These are phyloP conservation scores for Candida khao-thaluensis DNA, from an alignment of 805 yeast genomes.

Conservation along the genomic window DNA sequence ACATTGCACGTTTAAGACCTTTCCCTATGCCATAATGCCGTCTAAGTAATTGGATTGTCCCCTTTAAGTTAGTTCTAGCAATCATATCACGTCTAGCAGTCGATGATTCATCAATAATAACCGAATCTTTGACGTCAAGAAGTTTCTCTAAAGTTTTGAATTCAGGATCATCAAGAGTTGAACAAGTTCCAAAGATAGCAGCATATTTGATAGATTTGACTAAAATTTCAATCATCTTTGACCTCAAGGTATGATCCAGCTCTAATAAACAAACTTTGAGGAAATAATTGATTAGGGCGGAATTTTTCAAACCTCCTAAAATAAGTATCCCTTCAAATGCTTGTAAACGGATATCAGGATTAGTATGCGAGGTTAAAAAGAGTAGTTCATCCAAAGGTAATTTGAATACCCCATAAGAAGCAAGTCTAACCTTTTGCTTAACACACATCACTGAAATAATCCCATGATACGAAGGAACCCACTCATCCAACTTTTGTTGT, in stretches of 20 bases:
- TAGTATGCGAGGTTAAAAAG: conserved; percentile 47
- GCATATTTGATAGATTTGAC: conserved; percentile 58
- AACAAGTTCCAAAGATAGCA: conserved; percentile 62
- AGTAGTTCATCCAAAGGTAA: conserved; percentile 56
- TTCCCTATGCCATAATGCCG: conserved; percentile 55
- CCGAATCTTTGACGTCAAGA: conserved; percentile 18
- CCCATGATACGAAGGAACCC: conserved; percentile 75
- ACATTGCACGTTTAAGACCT: conserved; percentile 59
- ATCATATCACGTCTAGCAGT: conserved; percentile 57
- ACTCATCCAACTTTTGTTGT: conserved; percentile 74
- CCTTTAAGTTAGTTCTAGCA: conserved; percentile 62
- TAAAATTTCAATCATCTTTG: conserved; percentile 48
- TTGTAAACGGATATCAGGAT: conserved; percentile 54
- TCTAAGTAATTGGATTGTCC: conserved; percentile 64
- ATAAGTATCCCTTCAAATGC: conserved; percentile 70
- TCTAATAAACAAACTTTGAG: conserved; percentile 59
- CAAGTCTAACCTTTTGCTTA: conserved; percentile 57
- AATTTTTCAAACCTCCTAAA: conserved; percentile 76
- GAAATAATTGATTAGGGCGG: conserved; percentile 57
- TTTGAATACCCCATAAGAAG: conserved; percentile 51
- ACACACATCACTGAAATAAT: conserved; percentile 57
- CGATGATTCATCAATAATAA: conserved; percentile 50
- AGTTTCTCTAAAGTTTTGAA: conserved; percentile 39
- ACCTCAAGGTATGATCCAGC: conserved; percentile 45
- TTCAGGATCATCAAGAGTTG: conserved; percentile 65